phyloP scores from a whole-genome alignment of 2,329 filamentous ascomycete genomes.

The Colletotrichum lupini region DNA sequence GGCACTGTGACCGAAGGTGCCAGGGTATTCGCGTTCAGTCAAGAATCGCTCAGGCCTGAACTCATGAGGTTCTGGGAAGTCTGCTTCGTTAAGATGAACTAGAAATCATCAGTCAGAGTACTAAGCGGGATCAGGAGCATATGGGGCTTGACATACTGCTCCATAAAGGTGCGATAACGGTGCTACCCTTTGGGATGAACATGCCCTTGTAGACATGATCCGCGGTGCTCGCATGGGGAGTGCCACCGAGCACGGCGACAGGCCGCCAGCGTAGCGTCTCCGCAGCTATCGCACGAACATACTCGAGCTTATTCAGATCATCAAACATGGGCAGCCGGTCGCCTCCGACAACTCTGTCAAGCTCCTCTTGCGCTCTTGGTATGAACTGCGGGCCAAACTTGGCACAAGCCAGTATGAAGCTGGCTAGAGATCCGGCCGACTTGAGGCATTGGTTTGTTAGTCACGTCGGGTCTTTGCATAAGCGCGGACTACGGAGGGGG shows the following conservation, averaged over 20 bases:
- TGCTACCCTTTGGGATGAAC: conserved; percentile 49
- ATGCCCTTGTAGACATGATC: conserved; percentile 54
- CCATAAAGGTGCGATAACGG: conserved; percentile 54
- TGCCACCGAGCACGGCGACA: conserved; percentile 51
- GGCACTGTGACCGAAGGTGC: conserved; percentile 50
- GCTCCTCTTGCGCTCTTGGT: conserved; percentile 51
- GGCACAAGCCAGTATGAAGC: conserved; percentile 63
- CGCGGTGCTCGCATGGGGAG: conserved; percentile 58
- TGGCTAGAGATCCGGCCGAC: conserved; percentile 60
- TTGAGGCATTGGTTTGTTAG: conserved; percentile 42
- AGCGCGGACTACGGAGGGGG: too few relatives aligned
- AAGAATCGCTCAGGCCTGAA: conserved; percentile 51
- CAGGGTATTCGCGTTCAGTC: conserved; percentile 48
- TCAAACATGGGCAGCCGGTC: conserved; percentile 50
- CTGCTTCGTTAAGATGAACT: conserved; percentile 54
- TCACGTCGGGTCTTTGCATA: neutral
- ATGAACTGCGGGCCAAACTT: conserved; percentile 62
- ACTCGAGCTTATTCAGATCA: conserved; percentile 47
- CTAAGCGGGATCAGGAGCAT: too few relatives aligned
- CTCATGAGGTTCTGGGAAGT: conserved; percentile 53
- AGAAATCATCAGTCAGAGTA: neutral
- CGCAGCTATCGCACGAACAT: conserved; percentile 49
- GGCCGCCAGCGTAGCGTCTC: conserved; percentile 55
- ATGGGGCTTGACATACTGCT: conserved; percentile 47
- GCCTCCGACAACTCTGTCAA: conserved; percentile 50